Evolutionary conservation across 805 yeast species (phyloP).

Genomic region (Cyberlindnera maclurae): DNA sequence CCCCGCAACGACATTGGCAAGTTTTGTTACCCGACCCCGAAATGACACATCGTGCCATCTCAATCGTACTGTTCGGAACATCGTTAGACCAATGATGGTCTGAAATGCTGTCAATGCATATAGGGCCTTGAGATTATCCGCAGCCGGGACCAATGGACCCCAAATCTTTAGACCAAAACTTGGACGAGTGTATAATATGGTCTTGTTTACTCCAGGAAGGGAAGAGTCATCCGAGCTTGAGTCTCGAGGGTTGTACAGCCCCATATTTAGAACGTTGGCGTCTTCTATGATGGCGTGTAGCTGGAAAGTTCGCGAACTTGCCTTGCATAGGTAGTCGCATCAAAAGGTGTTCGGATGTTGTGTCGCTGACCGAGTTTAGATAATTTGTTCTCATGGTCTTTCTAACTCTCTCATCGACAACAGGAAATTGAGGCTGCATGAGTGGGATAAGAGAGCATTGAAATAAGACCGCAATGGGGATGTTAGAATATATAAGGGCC

Average conservation of each 20-base stretch:
- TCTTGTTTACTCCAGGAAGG: constrained; percentile 3
- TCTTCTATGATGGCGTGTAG: no score
- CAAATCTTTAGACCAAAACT: constrained; percentile 52
- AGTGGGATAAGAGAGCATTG: no score
- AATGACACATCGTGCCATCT: constrained; percentile 22
- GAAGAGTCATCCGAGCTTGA: neutral
- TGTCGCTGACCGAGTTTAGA: no score
- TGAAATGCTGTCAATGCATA: constrained; percentile 48
- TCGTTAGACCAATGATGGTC: constrained; percentile 37
- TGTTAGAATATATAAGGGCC: no score
- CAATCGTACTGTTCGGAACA: constrained; percentile 20
- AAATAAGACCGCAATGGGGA: no score
- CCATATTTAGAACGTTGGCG: no score
- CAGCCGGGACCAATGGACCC: constrained; percentile 72
- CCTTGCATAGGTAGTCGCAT: no score
- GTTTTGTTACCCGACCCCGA: constrained; percentile 25
- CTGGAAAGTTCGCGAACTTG: no score
- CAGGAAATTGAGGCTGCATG: no score
- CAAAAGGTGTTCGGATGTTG: no score
- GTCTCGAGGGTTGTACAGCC: constrained; percentile 4
- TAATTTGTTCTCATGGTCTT: no score
- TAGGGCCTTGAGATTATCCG: constrained; percentile 52
- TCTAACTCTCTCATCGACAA: no score
- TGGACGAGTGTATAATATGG: constrained; percentile 35
- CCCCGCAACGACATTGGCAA: constrained; percentile 34